These are phyloP conservation scores for Fusarium sp. DNA, from an alignment of 2,329 filamentous ascomycete genomes.

Conservation along the genomic window DNA sequence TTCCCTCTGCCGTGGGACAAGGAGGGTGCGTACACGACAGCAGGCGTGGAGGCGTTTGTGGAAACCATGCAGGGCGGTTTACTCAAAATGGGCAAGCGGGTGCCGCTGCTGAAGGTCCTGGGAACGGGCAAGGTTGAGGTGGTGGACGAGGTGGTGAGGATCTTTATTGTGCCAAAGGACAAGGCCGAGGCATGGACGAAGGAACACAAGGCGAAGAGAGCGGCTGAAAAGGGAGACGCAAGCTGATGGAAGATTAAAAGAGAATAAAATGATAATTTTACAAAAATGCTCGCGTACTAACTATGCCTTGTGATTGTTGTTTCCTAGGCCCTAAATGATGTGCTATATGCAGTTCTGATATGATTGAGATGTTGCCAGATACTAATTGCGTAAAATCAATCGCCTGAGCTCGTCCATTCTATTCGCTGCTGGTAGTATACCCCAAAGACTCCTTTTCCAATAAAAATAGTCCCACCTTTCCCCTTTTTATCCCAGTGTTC, in stretches of 20 bases:
- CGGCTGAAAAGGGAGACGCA: conserved; percentile 56
- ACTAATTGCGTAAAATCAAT: conserved; percentile 13
- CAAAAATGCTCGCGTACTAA: conserved; percentile 5
- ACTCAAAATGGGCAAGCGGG: conserved; percentile 90
- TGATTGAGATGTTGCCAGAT: background rate
- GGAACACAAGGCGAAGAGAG: conserved; percentile 84
- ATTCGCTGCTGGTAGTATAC: conserved; percentile 36
- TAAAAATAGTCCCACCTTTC: background rate
- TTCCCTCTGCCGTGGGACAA: conserved; percentile 90
- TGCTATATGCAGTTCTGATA: conserved; percentile 14
- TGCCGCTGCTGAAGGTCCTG: conserved; percentile 80
- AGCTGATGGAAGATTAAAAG: conserved; percentile 9
- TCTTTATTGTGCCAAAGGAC: conserved; percentile 83
- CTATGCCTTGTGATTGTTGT: conserved; percentile 20
- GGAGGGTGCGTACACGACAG: conserved; percentile 72
- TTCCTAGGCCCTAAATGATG: background rate
- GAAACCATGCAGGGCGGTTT: conserved; percentile 84
- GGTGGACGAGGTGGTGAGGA: conserved; percentile 84
- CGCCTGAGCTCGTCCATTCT: conserved; percentile 33
- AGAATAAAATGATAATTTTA: conserved; percentile 19
- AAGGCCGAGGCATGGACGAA: conserved; percentile 81
- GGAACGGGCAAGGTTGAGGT: conserved; percentile 84
- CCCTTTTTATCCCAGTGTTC: background rate
- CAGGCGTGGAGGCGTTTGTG: conserved; percentile 86
- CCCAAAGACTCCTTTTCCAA: conserved; percentile 10